A percentile compares a stretch with the other conserved stretches of the same genome.
Conservation (phyloP, 441 rosid genomes). For the Croton setiger region DNA sequence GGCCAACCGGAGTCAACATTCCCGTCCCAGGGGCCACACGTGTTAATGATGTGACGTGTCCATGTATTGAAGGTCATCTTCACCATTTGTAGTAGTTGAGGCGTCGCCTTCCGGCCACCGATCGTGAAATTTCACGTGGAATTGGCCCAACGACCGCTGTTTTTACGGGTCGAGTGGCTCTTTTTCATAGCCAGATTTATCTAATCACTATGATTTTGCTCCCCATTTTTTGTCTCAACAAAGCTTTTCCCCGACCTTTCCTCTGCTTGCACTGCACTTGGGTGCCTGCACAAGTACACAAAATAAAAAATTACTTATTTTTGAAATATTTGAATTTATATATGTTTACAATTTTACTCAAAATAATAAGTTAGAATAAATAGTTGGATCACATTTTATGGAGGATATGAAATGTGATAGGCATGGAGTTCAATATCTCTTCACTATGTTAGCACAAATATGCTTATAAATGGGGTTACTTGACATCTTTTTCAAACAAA, state of each 20-base stretch:
- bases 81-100: slow-evolving; percentile 23
- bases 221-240: background rate
- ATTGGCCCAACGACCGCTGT: background rate
- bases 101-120: slow-evolving; percentile 23
- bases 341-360: no score
- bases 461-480: no score
- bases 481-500: no score
- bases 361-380: no score
- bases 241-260: background rate
- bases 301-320: no score
- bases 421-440: no score
- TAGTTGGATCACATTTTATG: no score
- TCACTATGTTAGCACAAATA: no score
- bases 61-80: background rate
- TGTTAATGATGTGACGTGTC: slow-evolving; percentile 37
- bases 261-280: background rate
- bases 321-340: no score
- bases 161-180: slow-evolving; percentile 5
- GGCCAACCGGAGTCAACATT: slow-evolving; percentile 33
- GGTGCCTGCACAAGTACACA: no score
- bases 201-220: background rate
- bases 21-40: slow-evolving; percentile 38
- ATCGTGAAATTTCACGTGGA: slow-evolving; percentile 6
- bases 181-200: background rate
- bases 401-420: no score